Base-by-base conservation (phyloP, 2,329 filamentous ascomycete species). In the Zalaria obscura region DNA sequence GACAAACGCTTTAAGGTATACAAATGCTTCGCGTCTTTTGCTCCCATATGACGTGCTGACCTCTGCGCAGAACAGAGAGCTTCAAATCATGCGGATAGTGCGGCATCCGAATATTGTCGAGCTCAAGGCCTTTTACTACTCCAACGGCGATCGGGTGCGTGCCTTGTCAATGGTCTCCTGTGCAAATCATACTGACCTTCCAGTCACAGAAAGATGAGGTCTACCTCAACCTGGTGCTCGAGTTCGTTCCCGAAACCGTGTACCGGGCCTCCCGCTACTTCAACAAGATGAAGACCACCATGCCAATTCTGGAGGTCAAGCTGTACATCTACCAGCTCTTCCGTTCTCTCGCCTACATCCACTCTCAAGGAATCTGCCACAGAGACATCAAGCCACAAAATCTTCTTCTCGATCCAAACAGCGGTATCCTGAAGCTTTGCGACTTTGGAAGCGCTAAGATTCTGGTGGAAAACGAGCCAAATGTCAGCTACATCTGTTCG, bases 311-410 rank as follows among this genome's bases (percentile, higher is more conserved):
- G 54, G 91, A 98, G 66, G 87, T 96, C 61, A 98, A 98, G 73
- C 81, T 98, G 48, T 98, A 96, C 73, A 98, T 89, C 61, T 98
- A 98, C 69, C 91, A 98, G 71, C 82, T 98, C 42, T 98, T 98
- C 77, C 82, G 91, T 54, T 93, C 91, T 31, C 75, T 98, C 53
- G 91, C 91, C 58, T 98, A 98, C 68, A 98, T 98, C 54, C 91
- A 98, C 68, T 96, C 91, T 6, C 89, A 95, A 68, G 91, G 91
- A 56, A 98, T 98, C 65, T 98, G 91, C 67, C 91, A 98, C 63
- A 78, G 91, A 63, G 91, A 98, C 60, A 98, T 98, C 72, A 98
- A 98, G 72, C 91, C 91, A 27, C 91, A 98, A 66, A 98, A 98
- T 60, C 76, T 98, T 25, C 74, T 98, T 38, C 75, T 98, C 48